phyloP scores from a whole-genome alignment of 306 rosid genomes.

The Castanopsis chinensis region DNA sequence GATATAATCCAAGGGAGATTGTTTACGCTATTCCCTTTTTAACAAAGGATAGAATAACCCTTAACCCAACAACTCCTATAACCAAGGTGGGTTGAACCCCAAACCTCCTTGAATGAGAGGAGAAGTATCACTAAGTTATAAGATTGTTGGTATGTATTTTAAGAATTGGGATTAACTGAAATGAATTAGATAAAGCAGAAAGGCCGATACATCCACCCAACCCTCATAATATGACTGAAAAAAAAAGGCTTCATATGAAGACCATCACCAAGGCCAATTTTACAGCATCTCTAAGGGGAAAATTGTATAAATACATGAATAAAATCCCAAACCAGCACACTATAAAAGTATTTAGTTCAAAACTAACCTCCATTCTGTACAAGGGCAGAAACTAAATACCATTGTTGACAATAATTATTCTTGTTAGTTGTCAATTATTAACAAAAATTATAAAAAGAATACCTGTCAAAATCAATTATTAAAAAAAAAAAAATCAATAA shows the following conservation, averaged over 20 bases:
- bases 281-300: not conserved
- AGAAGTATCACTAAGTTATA: too few relatives aligned
- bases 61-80: too few relatives aligned
- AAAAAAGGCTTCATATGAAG: not conserved
- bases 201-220: not conserved
- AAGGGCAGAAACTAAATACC: not conserved
- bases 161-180: not conserved
- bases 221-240: not conserved
- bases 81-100: too few relatives aligned
- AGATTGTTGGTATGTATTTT: too few relatives aligned
- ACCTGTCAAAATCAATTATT: not conserved
- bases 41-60: too few relatives aligned
- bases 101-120: too few relatives aligned
- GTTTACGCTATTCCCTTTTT: too few relatives aligned
- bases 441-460: not conserved
- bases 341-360: not conserved
- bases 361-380: not conserved
- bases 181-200: not conserved
- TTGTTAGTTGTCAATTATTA: not conserved
- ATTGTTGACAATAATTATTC: slow-evolving; percentile 1
- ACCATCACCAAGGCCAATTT: not conserved
- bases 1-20: too few relatives aligned
- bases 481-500: not conserved
- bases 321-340: not conserved
- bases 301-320: not conserved